Conservation (phyloP, 495 filamentous ascomycete genomes). For the Penicillium verhagenii region DNA sequence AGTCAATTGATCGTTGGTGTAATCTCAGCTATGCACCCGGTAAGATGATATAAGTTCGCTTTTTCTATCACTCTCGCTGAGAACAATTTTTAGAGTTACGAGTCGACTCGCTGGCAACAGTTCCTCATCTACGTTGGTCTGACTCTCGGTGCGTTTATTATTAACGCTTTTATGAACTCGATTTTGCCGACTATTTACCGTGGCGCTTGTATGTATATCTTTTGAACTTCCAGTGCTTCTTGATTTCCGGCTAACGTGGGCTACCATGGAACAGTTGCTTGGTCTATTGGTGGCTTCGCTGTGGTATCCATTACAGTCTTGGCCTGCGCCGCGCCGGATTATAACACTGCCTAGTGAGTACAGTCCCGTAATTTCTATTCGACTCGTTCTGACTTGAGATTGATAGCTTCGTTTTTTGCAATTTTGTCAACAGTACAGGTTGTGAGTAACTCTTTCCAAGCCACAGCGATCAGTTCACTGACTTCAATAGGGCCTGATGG, state of each 20-base stretch:
- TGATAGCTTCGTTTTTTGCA: constrained; percentile 58
- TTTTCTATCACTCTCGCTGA: not conserved
- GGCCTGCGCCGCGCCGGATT: constrained; percentile 58
- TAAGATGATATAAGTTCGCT: not conserved
- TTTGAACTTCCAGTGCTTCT: not conserved
- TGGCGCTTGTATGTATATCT: constrained; percentile 32
- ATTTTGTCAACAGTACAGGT: constrained; percentile 57
- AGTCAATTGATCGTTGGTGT: constrained; percentile 57
- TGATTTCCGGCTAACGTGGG: constrained; percentile 3
- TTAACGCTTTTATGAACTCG: constrained; percentile 66
- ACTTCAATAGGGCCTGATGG: constrained; percentile 51
- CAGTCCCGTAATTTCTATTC: constrained; percentile 32
- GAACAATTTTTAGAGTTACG: constrained; percentile 38
- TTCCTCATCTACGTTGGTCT: constrained; percentile 68
- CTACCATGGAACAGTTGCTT: constrained; percentile 44
- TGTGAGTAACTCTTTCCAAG: constrained; percentile 24
- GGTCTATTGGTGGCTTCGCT: constrained; percentile 63
- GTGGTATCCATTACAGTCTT: constrained; percentile 66
- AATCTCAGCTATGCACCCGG: constrained; percentile 53
- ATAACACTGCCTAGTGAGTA: constrained; percentile 54
- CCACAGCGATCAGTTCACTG: constrained; percentile 5
- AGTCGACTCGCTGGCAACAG: constrained; percentile 61
- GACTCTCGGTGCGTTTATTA: constrained; percentile 56
- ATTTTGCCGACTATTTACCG: constrained; percentile 63
- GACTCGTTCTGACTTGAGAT: constrained; percentile 32